These are phyloP conservation scores for Penicillium digitatum DNA, from an alignment of 2,329 filamentous ascomycete species.

Conservation along the genomic window DNA sequence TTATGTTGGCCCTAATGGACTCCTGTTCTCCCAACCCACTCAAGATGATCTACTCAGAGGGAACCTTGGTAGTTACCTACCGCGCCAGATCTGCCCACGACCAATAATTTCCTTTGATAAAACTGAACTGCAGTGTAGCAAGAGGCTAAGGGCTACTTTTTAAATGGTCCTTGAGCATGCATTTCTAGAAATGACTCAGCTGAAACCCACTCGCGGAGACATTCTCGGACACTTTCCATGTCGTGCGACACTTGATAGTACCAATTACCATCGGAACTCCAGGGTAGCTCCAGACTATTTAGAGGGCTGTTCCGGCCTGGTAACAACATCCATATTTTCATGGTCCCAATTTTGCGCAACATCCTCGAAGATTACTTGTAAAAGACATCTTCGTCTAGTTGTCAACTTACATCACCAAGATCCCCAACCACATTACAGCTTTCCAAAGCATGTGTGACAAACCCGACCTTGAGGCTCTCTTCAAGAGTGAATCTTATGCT, in stretches of 20 bases:
- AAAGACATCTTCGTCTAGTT: not conserved
- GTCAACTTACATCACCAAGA: not conserved
- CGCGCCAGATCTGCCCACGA: too few relatives aligned
- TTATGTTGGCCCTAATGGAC: not conserved
- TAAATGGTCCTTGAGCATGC: not conserved
- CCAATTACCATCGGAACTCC: not conserved
- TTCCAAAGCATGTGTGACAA: constrained; percentile 6
- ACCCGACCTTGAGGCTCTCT: constrained; percentile 2
- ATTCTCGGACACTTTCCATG: constrained; percentile 21
- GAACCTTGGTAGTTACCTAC: not conserved
- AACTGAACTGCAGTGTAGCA: not conserved
- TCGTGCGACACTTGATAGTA: not conserved
- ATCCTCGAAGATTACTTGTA: not conserved
- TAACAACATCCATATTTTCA: not conserved
- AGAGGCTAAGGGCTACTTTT: not conserved
- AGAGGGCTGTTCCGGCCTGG: not conserved
- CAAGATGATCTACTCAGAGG: not conserved
- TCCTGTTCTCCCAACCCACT: not conserved
- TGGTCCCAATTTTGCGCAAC: not conserved
- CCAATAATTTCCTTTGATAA: not conserved
- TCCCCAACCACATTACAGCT: not conserved
- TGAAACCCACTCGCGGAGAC: constrained; percentile 14
- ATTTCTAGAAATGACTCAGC: not conserved
- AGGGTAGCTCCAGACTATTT: not conserved
- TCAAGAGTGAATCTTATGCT: constrained; percentile 23